phyloP scores from a whole-genome alignment of 768 basidiomycete species.

The Amyloporia xantha region DNA sequence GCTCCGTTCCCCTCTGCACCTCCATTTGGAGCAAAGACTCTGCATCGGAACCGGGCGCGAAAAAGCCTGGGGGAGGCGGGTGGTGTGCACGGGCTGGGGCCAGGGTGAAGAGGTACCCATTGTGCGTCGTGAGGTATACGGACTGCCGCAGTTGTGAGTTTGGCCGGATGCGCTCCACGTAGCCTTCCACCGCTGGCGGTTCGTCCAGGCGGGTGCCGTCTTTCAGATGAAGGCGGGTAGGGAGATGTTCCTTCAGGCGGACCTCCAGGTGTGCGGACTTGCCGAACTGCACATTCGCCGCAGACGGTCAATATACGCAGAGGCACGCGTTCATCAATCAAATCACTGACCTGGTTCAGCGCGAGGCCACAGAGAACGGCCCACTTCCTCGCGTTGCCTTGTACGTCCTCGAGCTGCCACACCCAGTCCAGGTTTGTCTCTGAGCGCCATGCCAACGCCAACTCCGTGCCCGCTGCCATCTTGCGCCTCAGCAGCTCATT shows the following conservation, averaged over 20 bases:
- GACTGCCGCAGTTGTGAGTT: slow-evolving; percentile 50
- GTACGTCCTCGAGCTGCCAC: slow-evolving; percentile 61
- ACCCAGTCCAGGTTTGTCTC: slow-evolving; percentile 82
- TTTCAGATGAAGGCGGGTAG: slow-evolving; percentile 36
- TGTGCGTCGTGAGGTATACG: slow-evolving; percentile 66
- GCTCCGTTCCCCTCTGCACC: slow-evolving; percentile 52
- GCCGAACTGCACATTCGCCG: slow-evolving; percentile 25
- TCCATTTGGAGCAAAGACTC: slow-evolving; percentile 44
- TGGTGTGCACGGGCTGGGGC: slow-evolving; percentile 49
- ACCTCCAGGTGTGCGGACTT: slow-evolving; percentile 60
- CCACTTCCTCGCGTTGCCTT: slow-evolving; percentile 60
- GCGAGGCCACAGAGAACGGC: slow-evolving; percentile 71
- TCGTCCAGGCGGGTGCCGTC: slow-evolving; percentile 52
- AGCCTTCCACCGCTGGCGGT: slow-evolving; percentile 83
- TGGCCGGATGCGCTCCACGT: slow-evolving; percentile 63
- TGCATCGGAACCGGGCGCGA: slow-evolving; percentile 15
- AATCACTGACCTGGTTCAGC: slow-evolving; percentile 55
- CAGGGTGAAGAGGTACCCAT: slow-evolving; percentile 65
- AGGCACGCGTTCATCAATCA: too few species aligned
- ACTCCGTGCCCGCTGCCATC: slow-evolving; percentile 43
- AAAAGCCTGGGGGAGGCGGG: slow-evolving; percentile 61
- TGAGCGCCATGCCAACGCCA: slow-evolving; percentile 76
- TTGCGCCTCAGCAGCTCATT: slow-evolving; percentile 50
- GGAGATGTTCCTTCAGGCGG: slow-evolving; percentile 64
- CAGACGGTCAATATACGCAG: neutral